Evolutionary conservation across 2,329 filamentous ascomycete genomes (phyloP), one percentile per base, ranked within the genome.

Genomic region (Nothophaeocryptopus gaeumannii): DNA sequence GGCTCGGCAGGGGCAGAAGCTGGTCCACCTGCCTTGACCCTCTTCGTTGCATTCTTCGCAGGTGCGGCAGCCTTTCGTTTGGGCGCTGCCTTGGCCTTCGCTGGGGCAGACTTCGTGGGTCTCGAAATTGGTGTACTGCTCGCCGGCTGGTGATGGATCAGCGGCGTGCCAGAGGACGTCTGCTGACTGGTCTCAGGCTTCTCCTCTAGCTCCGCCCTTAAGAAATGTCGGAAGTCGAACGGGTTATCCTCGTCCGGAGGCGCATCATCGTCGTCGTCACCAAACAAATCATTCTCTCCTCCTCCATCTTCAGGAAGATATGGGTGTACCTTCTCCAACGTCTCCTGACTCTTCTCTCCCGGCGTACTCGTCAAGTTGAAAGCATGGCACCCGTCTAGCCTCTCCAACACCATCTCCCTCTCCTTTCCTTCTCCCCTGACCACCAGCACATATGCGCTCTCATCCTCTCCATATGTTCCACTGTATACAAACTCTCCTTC

Each of bases 301-400:
- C 54, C 54, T 16, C 52, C 47, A 14, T 59, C 55, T 16, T 46
- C 55, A 16, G 36, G 46, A 13, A 62, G 47, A 53, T 88, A 88
- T 8, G 82, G 76, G 64, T 88, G 84, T 63, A 85, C 78, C 42
- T 82, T 78, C 40, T 81, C 78, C 35, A 95, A 75, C 61, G 78
- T 81, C 29, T 80, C 79, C 45, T 78, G 70, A 58, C 88, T 81
- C 46, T 77, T 73, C 61, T 85, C 84, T 57, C 77, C 80, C 2
- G 86, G 88, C 11, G 83, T 83, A 47, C 79, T 82, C 45, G 81
- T 83, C 46, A 96, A 72, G 68, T 96, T 96, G 85, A 96, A 91
- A 63, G 89, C 85, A 70, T 95, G 86, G 34, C 84, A 84, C n/a
- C 84, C 86, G 65, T 89, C 82, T 47, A 96, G 75, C 44, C 83